phyloP scores from a whole-genome alignment of 345 rosid species.

The Heritiera fomes region DNA sequence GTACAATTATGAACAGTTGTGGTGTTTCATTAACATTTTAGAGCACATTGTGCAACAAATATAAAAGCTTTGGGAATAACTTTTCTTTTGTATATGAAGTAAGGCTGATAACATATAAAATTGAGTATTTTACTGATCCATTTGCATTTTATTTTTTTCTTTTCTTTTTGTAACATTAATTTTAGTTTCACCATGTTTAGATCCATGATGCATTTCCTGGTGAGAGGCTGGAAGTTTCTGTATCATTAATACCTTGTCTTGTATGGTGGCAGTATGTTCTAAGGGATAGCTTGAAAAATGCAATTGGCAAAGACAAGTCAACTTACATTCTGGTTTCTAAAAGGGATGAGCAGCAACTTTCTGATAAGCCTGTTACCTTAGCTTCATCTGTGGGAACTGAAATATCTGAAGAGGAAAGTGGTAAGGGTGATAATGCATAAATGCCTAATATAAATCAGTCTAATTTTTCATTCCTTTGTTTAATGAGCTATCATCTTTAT shows the following conservation, averaged over 20 bases:
- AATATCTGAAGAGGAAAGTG: conserved; percentile 45
- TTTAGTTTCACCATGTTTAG: background rate
- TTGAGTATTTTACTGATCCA: background rate
- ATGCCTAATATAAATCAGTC: background rate
- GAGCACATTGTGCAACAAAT: background rate
- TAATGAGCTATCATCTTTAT: background rate
- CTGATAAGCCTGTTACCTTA: conserved; percentile 39
- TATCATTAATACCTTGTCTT: conserved; percentile 18
- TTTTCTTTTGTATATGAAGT: background rate
- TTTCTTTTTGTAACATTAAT: background rate
- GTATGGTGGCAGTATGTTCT: conserved; percentile 54
- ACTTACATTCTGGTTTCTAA: conserved; percentile 41
- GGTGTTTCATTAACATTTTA: background rate
- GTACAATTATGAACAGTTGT: background rate
- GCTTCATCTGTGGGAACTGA: conserved; percentile 42
- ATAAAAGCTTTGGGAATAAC: background rate
- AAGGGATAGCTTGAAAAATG: conserved; percentile 45
- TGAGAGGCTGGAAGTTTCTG: background rate
- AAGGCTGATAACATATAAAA: background rate
- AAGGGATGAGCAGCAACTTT: conserved; percentile 49
- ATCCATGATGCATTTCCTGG: conserved; percentile 1
- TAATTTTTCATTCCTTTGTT: background rate
- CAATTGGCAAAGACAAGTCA: conserved; percentile 52
- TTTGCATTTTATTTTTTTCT: background rate
- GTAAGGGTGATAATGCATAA: conserved; percentile 32